Conservation (phyloP, 2,329 filamentous ascomycete species). For the Claviceps capensis region DNA sequence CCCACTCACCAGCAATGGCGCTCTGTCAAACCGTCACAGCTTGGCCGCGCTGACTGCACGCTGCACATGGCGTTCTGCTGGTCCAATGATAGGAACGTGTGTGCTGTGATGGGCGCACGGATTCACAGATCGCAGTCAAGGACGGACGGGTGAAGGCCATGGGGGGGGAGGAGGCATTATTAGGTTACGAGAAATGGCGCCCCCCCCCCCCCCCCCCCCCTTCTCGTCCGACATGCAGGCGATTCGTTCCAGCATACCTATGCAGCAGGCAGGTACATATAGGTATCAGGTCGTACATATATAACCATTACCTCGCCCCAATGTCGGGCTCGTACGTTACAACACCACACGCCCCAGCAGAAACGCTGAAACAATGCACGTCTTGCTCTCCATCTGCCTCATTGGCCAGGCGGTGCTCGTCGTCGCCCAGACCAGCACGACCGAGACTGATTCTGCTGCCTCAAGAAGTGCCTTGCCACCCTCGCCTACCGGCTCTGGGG, state of each 20-base stretch:
- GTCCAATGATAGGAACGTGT: neutral
- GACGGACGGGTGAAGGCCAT: too few relatives aligned
- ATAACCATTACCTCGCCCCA: too few relatives aligned
- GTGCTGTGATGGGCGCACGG: neutral
- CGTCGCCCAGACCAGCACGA: slow-evolving; percentile 2
- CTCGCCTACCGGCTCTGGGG: slow-evolving; percentile 9
- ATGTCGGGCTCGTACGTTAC: too few relatives aligned
- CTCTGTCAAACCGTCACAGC: neutral
- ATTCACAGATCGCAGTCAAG: too few relatives aligned
- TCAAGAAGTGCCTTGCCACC: slow-evolving; percentile 6
- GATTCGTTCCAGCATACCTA: too few relatives aligned
- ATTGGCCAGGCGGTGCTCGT: slow-evolving; percentile 6
- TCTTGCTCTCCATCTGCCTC: slow-evolving; percentile 7
- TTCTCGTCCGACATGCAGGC: too few relatives aligned
- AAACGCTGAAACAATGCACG: slow-evolving; percentile 4
- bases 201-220: too few relatives aligned
- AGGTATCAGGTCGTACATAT: too few relatives aligned
- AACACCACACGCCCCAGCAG: neutral
- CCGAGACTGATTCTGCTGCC: neutral
- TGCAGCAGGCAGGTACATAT: too few relatives aligned
- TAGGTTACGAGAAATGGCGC: too few relatives aligned
- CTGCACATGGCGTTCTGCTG: neutral
- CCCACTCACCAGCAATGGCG: slow-evolving; percentile 3
- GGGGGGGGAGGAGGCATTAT: too few relatives aligned
- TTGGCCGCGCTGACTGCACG: neutral